Evolutionary conservation across 495 filamentous ascomycete genomes (phyloP), one percentile per base, ranked within the genome.

Genomic region (Aspergillus coremiiformis): DNA sequence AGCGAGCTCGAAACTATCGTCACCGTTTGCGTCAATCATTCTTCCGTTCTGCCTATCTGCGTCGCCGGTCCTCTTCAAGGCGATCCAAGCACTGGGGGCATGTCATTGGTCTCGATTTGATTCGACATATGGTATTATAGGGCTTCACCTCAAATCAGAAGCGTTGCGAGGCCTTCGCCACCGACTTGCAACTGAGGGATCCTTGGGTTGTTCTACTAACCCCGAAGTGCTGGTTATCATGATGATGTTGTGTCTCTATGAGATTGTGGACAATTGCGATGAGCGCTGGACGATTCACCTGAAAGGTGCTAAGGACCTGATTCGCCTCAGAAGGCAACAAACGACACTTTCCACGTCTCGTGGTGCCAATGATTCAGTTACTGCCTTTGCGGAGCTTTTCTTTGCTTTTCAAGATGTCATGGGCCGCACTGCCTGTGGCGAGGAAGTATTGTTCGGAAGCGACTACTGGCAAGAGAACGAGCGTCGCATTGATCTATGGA

Each of bases 341-440:
- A 46, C 58, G 10, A 41, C 26, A 19, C 20, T 61, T n/a, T 23
- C 58, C 5, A 23, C 44, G 3, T 27, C 59, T n/a, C 24, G 22
- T 14, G 39, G 30, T 17, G 33, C 52, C 8, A 58, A 50, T 8
- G 59, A 71, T 27, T 58, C 67, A 2, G 66, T 67, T 4, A 66
- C 67, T 1, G 55, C 55, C 0, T 74, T 75, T 47, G 66, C 68
- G 0, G 72, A 75, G 51, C 65, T 65, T 11, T 75, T 75, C 47
- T 75, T 75, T 47, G 72, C 72, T 12, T 75, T 75, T 41, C 72
- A 75, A 44, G 72, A 75, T 61, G 67, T 75, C 43, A 75, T 75
- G 66, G 71, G 72, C 19, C 68, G 72, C 19, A 75, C 72, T 12
- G 72, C 72, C 9, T 75, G 72, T 54, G 72, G 65, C 4, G 64